Conservation (phyloP, 768 basidiomycete species). For the Mycena albidolilacea region DNA sequence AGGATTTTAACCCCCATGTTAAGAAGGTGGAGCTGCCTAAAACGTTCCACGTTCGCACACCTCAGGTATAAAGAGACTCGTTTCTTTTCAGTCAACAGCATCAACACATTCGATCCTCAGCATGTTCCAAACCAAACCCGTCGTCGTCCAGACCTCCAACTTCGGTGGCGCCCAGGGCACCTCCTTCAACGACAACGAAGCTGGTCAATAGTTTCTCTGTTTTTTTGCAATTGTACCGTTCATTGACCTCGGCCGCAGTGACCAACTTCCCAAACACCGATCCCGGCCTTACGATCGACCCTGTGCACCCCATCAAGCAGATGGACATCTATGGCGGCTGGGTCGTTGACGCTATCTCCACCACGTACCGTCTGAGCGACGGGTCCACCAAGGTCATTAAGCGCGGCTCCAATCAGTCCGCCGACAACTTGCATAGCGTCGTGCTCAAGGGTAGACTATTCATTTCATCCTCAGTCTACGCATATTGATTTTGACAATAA, state of each 20-base stretch:
- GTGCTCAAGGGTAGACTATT: slow-evolving; percentile 12
- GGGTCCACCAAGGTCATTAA: slow-evolving; percentile 23
- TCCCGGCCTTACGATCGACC: slow-evolving; percentile 19
- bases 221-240: not conserved
- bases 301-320: slow-evolving; percentile 28
- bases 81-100: not conserved
- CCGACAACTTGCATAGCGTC: not conserved
- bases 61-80: slow-evolving; percentile 17
- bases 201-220: slow-evolving; percentile 7
- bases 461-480: not conserved
- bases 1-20: not conserved
- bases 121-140: slow-evolving; percentile 32
- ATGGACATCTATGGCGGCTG: slow-evolving; percentile 21
- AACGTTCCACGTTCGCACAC: slow-evolving; percentile 5
- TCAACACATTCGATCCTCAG: slow-evolving; percentile 9
- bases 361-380: slow-evolving; percentile 30
- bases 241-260: slow-evolving; percentile 17
- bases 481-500: not conserved
- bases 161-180: slow-evolving; percentile 33
- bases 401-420: slow-evolving; percentile 2
- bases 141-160: slow-evolving; percentile 33
- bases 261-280: slow-evolving; percentile 25
- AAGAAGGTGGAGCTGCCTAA: not conserved
- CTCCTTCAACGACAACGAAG: slow-evolving; percentile 21
- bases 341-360: slow-evolving; percentile 22